A percentile compares a stretch with the other conserved stretches of the same genome.
Conservation (phyloP, 2,329 filamentous ascomycete species). For the Calonectria ilicicola region DNA sequence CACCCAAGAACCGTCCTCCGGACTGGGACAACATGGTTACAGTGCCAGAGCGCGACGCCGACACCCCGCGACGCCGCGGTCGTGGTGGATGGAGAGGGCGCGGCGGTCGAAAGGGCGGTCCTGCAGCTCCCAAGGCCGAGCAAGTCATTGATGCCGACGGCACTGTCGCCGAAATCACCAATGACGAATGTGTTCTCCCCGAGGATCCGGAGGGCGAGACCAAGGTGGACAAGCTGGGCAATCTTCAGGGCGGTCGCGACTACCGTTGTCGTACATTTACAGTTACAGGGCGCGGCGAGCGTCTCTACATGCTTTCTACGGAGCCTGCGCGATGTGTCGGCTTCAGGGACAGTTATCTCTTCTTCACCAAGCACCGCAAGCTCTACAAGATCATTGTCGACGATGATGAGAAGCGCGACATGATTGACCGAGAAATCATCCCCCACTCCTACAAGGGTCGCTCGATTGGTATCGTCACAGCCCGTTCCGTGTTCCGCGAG, state of each 20-base stretch:
- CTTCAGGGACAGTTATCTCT: constrained; percentile 97
- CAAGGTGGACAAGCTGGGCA: constrained; percentile 92
- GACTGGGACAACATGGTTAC: constrained; percentile 79
- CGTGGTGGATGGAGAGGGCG: constrained; percentile 78
- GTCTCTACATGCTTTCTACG: constrained; percentile 98
- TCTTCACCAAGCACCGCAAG: constrained; percentile 97
- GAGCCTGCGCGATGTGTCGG: constrained; percentile 97
- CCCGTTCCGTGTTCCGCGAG: constrained; percentile 95
- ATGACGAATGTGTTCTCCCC: constrained; percentile 92
- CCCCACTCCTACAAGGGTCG: constrained; percentile 99
- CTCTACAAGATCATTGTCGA: constrained; percentile 98
- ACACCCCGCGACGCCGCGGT: constrained; percentile 72
- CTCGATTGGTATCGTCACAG: constrained; percentile 96
- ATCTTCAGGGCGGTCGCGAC: constrained; percentile 85
- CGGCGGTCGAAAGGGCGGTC: constrained; percentile 75
- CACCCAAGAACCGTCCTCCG: constrained; percentile 85
- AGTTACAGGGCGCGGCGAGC: constrained; percentile 82
- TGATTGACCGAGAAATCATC: constrained; percentile 95
- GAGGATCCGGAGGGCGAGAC: constrained; percentile 89
- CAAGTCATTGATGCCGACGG: constrained; percentile 95
- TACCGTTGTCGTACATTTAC: constrained; percentile 97
- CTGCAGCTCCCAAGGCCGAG: constrained; percentile 80
- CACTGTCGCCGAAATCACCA: constrained; percentile 87
- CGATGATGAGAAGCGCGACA: constrained; percentile 95
- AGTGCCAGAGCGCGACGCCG: constrained; percentile 64